Evolutionary conservation across 176 grass and related monocot genomes (phyloP).

Genomic region (Calamus simplicifolius): DNA sequence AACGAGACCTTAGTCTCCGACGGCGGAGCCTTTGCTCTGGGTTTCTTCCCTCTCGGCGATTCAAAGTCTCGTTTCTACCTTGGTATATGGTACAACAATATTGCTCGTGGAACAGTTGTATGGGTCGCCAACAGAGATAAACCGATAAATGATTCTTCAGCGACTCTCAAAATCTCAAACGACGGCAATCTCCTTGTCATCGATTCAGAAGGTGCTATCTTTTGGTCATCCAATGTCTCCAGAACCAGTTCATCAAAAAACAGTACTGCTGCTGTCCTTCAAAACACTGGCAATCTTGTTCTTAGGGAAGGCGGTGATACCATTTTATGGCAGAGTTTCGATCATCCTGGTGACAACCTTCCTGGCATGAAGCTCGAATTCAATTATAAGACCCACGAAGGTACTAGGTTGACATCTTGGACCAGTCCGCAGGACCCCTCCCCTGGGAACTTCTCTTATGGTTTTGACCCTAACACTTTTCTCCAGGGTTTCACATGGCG

Average conservation of each 20-base stretch:
- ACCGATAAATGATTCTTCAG: slow-evolving; percentile 10
- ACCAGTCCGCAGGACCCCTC: slow-evolving; percentile 5
- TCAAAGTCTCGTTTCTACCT: neutral
- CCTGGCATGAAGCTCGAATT: slow-evolving; percentile 32
- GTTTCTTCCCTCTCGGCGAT: slow-evolving; percentile 34
- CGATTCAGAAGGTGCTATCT: neutral
- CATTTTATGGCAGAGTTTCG: slow-evolving; percentile 35
- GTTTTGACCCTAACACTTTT: neutral
- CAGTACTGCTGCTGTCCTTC: neutral
- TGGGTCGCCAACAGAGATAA: slow-evolving; percentile 48
- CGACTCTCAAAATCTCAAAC: slow-evolving; percentile 5
- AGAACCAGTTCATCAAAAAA: neutral
- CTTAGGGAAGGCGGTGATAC: neutral
- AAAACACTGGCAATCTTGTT: slow-evolving; percentile 23
- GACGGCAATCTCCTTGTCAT: slow-evolving; percentile 19
- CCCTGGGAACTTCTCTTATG: slow-evolving; percentile 1
- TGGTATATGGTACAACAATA: slow-evolving; percentile 45
- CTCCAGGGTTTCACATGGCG: neutral
- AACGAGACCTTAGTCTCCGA: slow-evolving; percentile 23
- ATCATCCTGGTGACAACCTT: slow-evolving; percentile 22
- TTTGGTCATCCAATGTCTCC: slow-evolving; percentile 23
- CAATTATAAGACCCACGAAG: too few relatives aligned
- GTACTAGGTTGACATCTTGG: too few relatives aligned
- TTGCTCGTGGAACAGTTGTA: slow-evolving; percentile 15
- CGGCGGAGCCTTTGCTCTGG: slow-evolving; percentile 25